phyloP scores from a whole-genome alignment of 176 grass and related monocot genomes.

The Triticum monococcum region DNA sequence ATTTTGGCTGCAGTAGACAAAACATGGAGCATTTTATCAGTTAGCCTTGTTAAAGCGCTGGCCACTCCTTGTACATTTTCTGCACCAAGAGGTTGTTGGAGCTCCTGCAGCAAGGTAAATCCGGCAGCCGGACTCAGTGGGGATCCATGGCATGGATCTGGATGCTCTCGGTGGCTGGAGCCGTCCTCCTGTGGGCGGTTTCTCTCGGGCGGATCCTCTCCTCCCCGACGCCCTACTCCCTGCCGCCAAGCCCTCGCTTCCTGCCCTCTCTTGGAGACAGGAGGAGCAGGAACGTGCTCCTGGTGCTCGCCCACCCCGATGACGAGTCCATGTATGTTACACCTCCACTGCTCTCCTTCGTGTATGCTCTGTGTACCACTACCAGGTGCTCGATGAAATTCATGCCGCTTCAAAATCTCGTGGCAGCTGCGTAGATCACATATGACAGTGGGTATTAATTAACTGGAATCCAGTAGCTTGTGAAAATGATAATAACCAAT shows the following conservation, averaged over 20 bases:
- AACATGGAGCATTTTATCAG: not conserved
- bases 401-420: not conserved
- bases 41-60: not conserved
- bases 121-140: not conserved
- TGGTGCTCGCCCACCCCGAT: constrained; percentile 89
- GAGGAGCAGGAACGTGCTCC: constrained; percentile 65
- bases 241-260: constrained; percentile 27
- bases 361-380: not conserved
- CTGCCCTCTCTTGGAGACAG: constrained; percentile 21
- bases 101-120: not conserved
- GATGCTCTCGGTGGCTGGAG: constrained; percentile 7
- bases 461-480: not conserved
- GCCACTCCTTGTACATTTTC: not conserved
- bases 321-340: constrained; percentile 79
- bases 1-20: not conserved
- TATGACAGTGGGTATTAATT: not conserved
- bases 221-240: not conserved
- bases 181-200: constrained; percentile 49
- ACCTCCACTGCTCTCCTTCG: not conserved
- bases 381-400: not conserved
- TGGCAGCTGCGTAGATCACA: not conserved
- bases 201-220: constrained; percentile 50
- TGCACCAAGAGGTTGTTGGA: not conserved
- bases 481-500: not conserved
- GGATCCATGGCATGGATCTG: constrained; percentile 48